A percentile compares a stretch with the other conserved stretches of the same genome.
Conservation (phyloP, 2,329 filamentous ascomycete species). For the Zymoseptoria pseudotritici region DNA sequence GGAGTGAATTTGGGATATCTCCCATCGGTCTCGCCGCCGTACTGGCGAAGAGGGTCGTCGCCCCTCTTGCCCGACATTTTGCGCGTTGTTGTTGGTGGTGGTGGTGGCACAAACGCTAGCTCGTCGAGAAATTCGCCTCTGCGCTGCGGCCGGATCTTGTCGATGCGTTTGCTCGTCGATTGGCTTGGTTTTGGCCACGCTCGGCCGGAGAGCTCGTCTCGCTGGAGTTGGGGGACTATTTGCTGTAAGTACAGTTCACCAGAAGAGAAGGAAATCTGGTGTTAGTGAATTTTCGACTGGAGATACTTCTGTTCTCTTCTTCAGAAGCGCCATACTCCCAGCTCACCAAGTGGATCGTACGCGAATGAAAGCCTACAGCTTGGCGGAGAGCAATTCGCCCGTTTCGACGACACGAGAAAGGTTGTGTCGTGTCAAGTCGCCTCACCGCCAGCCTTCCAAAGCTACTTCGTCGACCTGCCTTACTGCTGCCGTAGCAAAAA, state of each 20-base stretch:
- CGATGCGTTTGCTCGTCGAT: neutral
- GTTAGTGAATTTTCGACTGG: neutral
- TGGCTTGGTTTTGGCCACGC: neutral
- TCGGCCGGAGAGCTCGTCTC: neutral
- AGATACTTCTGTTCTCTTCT: neutral
- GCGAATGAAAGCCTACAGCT: neutral
- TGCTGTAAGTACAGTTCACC: neutral
- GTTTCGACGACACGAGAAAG: neutral
- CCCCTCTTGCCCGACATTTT: neutral
- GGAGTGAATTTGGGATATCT: neutral
- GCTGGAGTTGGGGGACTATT: neutral
- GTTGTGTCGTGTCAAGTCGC: neutral
- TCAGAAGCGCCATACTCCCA: neutral
- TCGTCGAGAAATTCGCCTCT: neutral
- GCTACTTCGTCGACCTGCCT: neutral
- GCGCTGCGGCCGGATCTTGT: neutral
- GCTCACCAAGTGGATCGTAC: neutral
- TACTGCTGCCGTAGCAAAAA: neutral
- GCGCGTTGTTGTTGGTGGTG: neutral
- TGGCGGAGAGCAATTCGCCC: neutral
- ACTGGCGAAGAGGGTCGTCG: neutral
- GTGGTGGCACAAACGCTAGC: neutral
- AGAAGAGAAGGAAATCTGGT: neutral
- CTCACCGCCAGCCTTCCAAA: neutral
- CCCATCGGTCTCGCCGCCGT: neutral